Evolutionary conservation across 805 yeast genomes (phyloP).

Genomic region (Barnettozyma vustinii): DNA sequence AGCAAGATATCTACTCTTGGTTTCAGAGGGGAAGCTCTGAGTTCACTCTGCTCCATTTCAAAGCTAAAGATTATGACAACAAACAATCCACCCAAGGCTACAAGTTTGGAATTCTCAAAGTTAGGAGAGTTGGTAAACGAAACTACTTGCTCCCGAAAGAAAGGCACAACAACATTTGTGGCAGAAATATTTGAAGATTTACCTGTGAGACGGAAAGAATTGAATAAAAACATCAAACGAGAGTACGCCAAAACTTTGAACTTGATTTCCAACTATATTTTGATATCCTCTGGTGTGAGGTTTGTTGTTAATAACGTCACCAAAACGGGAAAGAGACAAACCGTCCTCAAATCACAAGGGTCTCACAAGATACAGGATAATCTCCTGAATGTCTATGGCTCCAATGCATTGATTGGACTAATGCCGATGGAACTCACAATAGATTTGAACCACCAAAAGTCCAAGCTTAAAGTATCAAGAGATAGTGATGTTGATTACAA

Average conservation of each 20-base stretch:
- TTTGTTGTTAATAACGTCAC: constrained; percentile 54
- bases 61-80: constrained; percentile 47
- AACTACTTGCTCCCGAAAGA: constrained; percentile 43
- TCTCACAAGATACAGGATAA: constrained; percentile 44
- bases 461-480: constrained; percentile 12
- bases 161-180: constrained; percentile 66
- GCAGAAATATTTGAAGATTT: constrained; percentile 55
- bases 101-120: constrained; percentile 45
- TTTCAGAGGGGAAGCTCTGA: constrained; percentile 78
- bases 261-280: constrained; percentile 60
- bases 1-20: constrained; percentile 52
- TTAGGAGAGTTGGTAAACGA: constrained; percentile 46
- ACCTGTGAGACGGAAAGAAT: constrained; percentile 80
- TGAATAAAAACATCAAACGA: constrained; percentile 57
- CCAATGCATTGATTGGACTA: constrained; percentile 55
- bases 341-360: constrained; percentile 58
- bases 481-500: constrained; percentile 23
- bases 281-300: constrained; percentile 51
- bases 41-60: constrained; percentile 58
- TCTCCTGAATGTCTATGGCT: constrained; percentile 65
- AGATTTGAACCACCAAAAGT: constrained; percentile 28
- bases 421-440: constrained; percentile 41
- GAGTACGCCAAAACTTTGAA: constrained; percentile 69
- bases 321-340: constrained; percentile 41
- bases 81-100: constrained; percentile 49